Evolutionary conservation across 441 rosid species (phyloP), one percentile per base, ranked within the genome.

Genomic region (Gossypium gossypioides): DNA sequence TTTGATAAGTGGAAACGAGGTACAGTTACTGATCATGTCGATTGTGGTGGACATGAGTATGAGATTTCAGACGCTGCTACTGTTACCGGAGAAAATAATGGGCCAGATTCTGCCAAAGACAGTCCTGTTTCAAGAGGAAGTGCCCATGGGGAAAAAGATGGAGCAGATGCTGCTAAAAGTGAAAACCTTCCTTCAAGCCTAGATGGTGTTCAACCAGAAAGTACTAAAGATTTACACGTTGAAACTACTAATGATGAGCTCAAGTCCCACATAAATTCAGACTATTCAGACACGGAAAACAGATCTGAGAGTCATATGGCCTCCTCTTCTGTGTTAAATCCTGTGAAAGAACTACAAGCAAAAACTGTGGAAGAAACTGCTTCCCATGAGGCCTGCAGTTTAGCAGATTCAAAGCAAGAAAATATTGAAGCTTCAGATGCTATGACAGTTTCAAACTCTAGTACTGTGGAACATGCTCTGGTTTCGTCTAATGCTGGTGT

Each of bases 1-100:
- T 81, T 79, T 62, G 83, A 79, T 83, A 77, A 85, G 81, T 93
- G 92, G 96, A 87, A 88, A 80, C 80, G 70, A 68, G 80, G 74
- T 44, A 81, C 62, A 44, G 81, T 18, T 60, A 32, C 71, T 70
- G 85, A 52, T 52, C 81, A 79, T 71, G 79, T 64, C 74, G 87
- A 81, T 79, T 78, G 63, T 71, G 78, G 56, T 74, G 80, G 74
- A 77, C 59, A 77, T 42, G 76, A 67, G 73, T 69, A 63, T 72
- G 83, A 71, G 72, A 58, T 55, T 79, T 70, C 77, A 58, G 77
- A 54, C 18, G 57, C 71, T 52, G 76, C 74, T 46, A 75, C 78
- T 69, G 62, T 71, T 10, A 72, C 61, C 32, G 75, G 72, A 66
- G 78, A 61, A 72, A 78, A 71, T 75, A 78, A 81, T 59, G 74